phyloP scores from a whole-genome alignment of 1,284 basidiomycete species.

The Athelia sp. region DNA sequence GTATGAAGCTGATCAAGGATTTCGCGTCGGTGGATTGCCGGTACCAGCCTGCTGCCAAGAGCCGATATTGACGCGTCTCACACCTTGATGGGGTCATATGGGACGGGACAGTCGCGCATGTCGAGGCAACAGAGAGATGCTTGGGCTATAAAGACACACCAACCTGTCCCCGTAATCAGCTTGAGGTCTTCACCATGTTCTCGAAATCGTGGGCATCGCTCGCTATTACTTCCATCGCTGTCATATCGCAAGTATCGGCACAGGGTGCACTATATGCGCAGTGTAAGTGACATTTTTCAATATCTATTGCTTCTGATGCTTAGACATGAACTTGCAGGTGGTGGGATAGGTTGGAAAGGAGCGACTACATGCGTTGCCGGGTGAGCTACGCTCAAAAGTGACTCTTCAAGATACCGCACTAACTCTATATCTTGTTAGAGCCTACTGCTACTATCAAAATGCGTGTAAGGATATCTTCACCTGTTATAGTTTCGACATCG shows the following conservation, averaged over 20 bases:
- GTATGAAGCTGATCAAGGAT: too few species aligned
- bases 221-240: not conserved
- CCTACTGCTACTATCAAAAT: slow-evolving; percentile 31
- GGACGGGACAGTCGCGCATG: too few species aligned
- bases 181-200: not conserved
- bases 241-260: not conserved
- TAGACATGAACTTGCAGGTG: slow-evolving; percentile 15
- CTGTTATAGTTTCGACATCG: not conserved
- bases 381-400: slow-evolving; percentile 10
- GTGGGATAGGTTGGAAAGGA: slow-evolving; percentile 37
- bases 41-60: too few species aligned
- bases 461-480: slow-evolving; percentile 26
- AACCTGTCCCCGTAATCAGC: not conserved
- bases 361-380: slow-evolving; percentile 33
- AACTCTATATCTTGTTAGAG: slow-evolving; percentile 13
- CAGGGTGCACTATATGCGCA: not conserved
- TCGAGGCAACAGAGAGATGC: too few species aligned
- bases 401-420: not conserved
- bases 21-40: too few species aligned
- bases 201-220: not conserved
- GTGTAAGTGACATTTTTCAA: not conserved
- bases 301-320: not conserved
- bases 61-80: too few species aligned
- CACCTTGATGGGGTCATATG: too few species aligned
- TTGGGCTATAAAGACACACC: too few species aligned